Evolutionary conservation across 2,329 filamentous ascomycete genomes (phyloP), one percentile per base, ranked within the genome.

Genomic region (Apiospora phragmitis): DNA sequence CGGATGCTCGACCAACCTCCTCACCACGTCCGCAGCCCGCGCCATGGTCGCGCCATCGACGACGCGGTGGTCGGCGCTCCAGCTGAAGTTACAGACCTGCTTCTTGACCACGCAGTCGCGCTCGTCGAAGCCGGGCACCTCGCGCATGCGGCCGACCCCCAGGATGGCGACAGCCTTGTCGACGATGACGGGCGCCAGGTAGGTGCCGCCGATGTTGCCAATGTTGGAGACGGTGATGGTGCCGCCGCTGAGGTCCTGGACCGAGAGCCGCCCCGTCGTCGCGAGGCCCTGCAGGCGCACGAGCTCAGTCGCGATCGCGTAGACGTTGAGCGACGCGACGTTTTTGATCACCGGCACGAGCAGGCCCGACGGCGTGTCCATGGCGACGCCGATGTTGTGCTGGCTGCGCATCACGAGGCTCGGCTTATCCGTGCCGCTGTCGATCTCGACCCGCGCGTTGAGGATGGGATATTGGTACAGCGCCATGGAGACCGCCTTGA

Each of bases 181-280:
- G 65, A 97, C 94, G 76, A 99, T 94, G 67, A 99, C 93, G 1
- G 96, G 96, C 41, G 92, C 91, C 65, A 98, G 91, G 76, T 97
- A 97, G 1, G 93, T 96, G 38, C 96, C 96, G 69, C 96, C 96
- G 65, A 99, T 94, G 76, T 91, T 97, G 65, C 96, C 96, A 76
- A 99, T 97, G 80, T 99, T 99, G 76, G 94, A 97, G 67, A 99
- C 90, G 0, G 96, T 98, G 77, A 99, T 95, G 1, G 96, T 98
- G 21, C 94, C 94, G 68, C 94, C 94, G 45, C 86, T 88, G 73
- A 99, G 86, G 81, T 99, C 95, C 24, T 88, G 85, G 2, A 91
- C 88, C 1, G 89, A 85, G 5, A 99, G 87, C 80, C 92, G 94
- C 42, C 94, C 94, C n/a, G 88, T 85, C 18, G 87, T 85, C 1